Evolutionary conservation across 1,139 yeast species (phyloP), one percentile per base, ranked within the genome.

Genomic region (Candida mesenterica): DNA sequence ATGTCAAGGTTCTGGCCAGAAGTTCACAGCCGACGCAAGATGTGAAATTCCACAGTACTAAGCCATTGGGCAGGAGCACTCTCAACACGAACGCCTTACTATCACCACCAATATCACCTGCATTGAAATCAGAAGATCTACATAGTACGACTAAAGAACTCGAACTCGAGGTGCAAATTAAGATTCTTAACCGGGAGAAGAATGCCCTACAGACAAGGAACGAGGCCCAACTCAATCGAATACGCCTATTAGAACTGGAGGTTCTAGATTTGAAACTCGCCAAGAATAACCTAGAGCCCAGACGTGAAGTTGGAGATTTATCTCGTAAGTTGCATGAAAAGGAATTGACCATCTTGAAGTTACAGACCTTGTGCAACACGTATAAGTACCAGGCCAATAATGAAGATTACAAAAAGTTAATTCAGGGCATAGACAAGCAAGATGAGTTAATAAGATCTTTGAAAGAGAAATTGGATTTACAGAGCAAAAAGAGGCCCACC

Each of bases 351-450:
- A 59, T 60, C 5, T 39, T 44, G 19, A 43, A 42, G 18, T 42
- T 61, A 25, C 54, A 60, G 34, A 38, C 41, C 9, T 41, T 53
- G 15, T 55, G 64, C 44, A 46, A 50, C 13, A 54, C 52, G 24
- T 59, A 57, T 40, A 40, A 38, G 10, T 55, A 53, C 15, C 42
- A 42, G 10, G 30, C 36, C 15, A 47, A 44, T 16, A 41, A 36
- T 15, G 39, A 46, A 1, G 44, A 50, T 8, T 41, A 55, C 3
- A 39, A 48, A 5, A 49, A 51, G 15, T 37, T 62, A 27, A 45
- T 50, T 10, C 37, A 36, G 2, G 46, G 45, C 12, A 39, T 57
- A 8, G 39, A 45, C 9, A 43, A 47, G 15, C 69, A 61, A 40
- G 58, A 55, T 24, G 35, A 46, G 16, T 36, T 64, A 8, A 53